phyloP scores from a whole-genome alignment of 139 green algal species.

The Chlorella sp. region DNA sequence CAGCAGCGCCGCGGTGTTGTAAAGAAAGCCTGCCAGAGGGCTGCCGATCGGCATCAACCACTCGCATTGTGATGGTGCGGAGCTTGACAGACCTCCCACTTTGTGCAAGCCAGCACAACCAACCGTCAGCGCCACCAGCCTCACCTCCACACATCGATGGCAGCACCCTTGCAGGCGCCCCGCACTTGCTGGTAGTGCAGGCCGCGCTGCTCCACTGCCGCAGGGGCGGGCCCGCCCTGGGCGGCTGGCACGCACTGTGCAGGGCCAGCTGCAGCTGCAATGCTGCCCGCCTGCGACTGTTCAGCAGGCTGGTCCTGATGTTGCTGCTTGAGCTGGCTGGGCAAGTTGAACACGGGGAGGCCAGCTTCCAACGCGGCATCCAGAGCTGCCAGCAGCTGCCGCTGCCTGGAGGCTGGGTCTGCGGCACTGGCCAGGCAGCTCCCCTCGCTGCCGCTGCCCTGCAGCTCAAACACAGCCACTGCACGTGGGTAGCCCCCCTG shows the following conservation, averaged over 20 bases:
- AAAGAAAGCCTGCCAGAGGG: too few species aligned
- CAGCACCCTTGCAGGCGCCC: not conserved
- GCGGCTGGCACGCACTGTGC: not conserved
- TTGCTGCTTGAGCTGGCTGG: not conserved
- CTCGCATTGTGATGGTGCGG: too few species aligned
- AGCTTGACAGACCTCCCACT: too few species aligned
- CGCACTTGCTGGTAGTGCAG: constrained; percentile 7
- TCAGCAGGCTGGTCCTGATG: not conserved
- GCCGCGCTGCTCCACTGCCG: not conserved
- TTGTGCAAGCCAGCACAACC: too few species aligned
- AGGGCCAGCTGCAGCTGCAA: not conserved
- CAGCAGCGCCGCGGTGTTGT: too few species aligned
- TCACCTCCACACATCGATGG: constrained; percentile 40
- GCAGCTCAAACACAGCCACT: constrained; percentile 6
- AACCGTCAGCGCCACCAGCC: not conserved
- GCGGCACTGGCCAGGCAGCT: not conserved
- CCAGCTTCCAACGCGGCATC: not conserved
- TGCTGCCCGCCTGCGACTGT: not conserved
- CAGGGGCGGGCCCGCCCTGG: not conserved
- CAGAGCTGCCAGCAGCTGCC: not conserved
- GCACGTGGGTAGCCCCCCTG: constrained; percentile 13
- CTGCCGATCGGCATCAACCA: too few species aligned
- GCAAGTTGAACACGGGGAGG: not conserved
- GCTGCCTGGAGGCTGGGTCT: not conserved
- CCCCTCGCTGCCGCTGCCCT: not conserved